These are phyloP conservation scores for Alternaria sp. DNA, from an alignment of 2,329 filamentous ascomycete genomes.

Conservation along the genomic window DNA sequence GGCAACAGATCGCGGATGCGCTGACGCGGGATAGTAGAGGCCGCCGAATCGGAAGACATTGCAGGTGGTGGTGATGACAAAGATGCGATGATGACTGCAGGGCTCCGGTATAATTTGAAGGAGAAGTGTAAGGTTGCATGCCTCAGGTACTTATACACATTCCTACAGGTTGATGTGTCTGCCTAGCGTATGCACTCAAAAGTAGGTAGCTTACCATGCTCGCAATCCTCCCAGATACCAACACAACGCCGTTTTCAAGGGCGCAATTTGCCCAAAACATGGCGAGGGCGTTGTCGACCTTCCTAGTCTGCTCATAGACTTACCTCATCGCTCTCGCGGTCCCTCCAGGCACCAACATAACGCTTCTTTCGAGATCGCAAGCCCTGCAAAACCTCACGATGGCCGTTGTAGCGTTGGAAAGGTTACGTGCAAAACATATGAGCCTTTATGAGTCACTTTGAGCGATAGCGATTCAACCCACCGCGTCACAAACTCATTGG, in stretches of 20 bases:
- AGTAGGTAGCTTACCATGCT: neutral
- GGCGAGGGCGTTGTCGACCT: neutral
- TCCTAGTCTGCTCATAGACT: neutral
- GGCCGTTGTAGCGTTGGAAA: neutral
- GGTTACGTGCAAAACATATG: neutral
- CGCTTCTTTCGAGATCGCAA: neutral
- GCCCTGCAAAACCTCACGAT: neutral
- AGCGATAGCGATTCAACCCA: neutral
- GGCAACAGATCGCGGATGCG: slow-evolving; percentile 51
- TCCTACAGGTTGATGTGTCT: neutral
- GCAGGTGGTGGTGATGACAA: neutral
- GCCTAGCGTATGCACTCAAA: neutral
- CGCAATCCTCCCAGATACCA: neutral
- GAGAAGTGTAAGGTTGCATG: neutral
- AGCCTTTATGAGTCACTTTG: neutral
- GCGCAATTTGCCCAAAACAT: neutral
- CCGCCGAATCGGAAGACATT: slow-evolving; percentile 16
- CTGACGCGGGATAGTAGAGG: slow-evolving; percentile 27
- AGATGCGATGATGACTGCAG: neutral
- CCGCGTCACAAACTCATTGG: neutral
- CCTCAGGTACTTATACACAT: neutral
- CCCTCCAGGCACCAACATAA: neutral
- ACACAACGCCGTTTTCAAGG: neutral
- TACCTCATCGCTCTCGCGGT: neutral
- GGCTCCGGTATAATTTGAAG: neutral